A percentile compares a stretch with the other conserved stretches of the same genome.
phyloP scores from a whole-genome alignment of 2,329 filamentous ascomycete species.

The Tolypocladium nubicola region DNA sequence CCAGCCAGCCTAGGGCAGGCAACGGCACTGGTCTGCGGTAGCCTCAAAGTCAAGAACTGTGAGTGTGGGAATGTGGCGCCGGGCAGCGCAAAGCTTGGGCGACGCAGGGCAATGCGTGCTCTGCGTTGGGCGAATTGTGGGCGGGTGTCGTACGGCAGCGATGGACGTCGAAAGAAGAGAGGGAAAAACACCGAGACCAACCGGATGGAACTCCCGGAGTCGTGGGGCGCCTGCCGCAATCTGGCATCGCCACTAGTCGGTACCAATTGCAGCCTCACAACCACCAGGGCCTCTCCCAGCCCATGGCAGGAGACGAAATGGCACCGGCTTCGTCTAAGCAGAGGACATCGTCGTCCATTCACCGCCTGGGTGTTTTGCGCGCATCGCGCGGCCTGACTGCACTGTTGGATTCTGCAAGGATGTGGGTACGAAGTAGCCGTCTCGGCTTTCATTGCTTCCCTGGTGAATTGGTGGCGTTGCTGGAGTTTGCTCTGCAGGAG shows the following conservation, averaged over 20 bases:
- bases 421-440: neutral
- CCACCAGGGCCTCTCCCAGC: neutral
- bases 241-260: neutral
- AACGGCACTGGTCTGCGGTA: neutral
- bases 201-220: constrained; percentile 4
- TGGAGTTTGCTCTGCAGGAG: neutral
- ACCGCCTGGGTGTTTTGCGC: neutral
- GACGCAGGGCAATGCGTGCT: neutral
- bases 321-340: neutral
- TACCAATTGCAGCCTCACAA: neutral
- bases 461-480: neutral
- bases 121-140: neutral
- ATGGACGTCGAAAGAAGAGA: neutral
- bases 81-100: neutral
- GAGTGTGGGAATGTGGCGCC: neutral
- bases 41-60: neutral
- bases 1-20: neutral
- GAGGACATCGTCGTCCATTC: neutral
- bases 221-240: neutral
- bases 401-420: neutral
- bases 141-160: neutral
- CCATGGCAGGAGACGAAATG: neutral
- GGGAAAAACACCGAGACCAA: neutral
- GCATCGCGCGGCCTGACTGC: neutral
- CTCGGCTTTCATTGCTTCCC: neutral